Evolutionary conservation across 148 eudicot species (phyloP).

Genomic region (Silene uniflora): DNA sequence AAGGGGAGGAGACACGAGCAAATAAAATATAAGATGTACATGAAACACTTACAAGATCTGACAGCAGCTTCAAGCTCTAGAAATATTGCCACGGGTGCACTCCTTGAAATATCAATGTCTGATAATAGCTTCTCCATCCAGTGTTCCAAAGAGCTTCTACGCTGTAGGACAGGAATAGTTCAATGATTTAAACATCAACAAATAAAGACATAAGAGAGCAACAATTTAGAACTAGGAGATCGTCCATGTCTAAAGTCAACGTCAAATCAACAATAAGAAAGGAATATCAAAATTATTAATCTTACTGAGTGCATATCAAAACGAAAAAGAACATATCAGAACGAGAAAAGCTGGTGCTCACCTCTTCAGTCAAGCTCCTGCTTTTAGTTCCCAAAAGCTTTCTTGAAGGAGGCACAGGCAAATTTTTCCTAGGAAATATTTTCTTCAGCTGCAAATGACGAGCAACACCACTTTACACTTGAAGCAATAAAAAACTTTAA

Average conservation of each 20-base stretch:
- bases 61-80: slow-evolving; percentile 97
- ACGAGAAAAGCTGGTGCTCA: slow-evolving; percentile 20
- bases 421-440: slow-evolving; percentile 54
- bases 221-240: background rate
- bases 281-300: background rate
- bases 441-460: slow-evolving; percentile 53
- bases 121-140: slow-evolving; percentile 82
- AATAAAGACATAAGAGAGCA: background rate
- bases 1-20: background rate
- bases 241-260: background rate
- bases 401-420: slow-evolving; percentile 82
- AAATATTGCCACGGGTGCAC: slow-evolving; percentile 77
- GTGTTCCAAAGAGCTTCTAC: slow-evolving; percentile 69
- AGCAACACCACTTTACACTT: background rate
- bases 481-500: background rate
- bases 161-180: slow-evolving; percentile 46
- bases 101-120: slow-evolving; percentile 79
- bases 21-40: slow-evolving; percentile 9
- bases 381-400: slow-evolving; percentile 66
- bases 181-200: background rate
- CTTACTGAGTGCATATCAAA: background rate
- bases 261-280: background rate
- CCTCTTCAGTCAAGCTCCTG: slow-evolving; percentile 72
- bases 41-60: slow-evolving; percentile 68
- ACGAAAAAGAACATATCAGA: background rate